A percentile compares a stretch with the other conserved stretches of the same genome.
These are phyloP conservation scores for Aspergillus costaricaensis DNA, from an alignment of 2,329 filamentous ascomycete species.

Conservation along the genomic window DNA sequence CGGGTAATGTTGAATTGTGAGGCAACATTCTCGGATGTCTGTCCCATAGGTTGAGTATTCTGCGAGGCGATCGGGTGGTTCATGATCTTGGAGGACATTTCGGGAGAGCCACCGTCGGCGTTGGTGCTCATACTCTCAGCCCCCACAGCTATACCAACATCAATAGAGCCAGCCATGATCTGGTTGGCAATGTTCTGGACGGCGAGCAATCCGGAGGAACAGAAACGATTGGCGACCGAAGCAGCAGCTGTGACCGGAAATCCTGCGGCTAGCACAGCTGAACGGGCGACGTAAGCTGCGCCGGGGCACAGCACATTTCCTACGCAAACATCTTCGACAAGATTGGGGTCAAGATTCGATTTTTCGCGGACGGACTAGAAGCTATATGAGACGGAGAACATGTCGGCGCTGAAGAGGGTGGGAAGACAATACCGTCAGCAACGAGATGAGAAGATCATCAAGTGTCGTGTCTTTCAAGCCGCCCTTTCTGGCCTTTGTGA, in stretches of 20 bases:
- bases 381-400: background rate
- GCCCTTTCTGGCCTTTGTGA: slow-evolving; percentile 44
- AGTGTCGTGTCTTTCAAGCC: slow-evolving; percentile 43
- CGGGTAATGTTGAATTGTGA: slow-evolving; percentile 72
- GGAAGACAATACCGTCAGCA: slow-evolving; percentile 34
- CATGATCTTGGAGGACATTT: slow-evolving; percentile 81
- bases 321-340: slow-evolving; percentile 88
- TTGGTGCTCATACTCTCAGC: slow-evolving; percentile 91
- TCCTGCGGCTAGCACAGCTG: slow-evolving; percentile 80
- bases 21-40: slow-evolving; percentile 89
- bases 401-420: background rate
- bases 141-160: slow-evolving; percentile 84
- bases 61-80: slow-evolving; percentile 75
- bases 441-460: slow-evolving; percentile 40
- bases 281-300: slow-evolving; percentile 85
- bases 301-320: slow-evolving; percentile 86
- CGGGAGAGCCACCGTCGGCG: slow-evolving; percentile 77
- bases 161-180: slow-evolving; percentile 85
- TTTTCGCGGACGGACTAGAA: slow-evolving; percentile 69
- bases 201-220: slow-evolving; percentile 84
- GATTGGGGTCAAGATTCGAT: slow-evolving; percentile 78
- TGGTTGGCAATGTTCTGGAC: slow-evolving; percentile 91
- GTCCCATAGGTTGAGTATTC: slow-evolving; percentile 93
- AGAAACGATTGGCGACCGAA: slow-evolving; percentile 85
- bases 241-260: slow-evolving; percentile 79